Evolutionary conservation across 345 rosid species (phyloP).

Genomic region (Aurinia saxatilis): DNA sequence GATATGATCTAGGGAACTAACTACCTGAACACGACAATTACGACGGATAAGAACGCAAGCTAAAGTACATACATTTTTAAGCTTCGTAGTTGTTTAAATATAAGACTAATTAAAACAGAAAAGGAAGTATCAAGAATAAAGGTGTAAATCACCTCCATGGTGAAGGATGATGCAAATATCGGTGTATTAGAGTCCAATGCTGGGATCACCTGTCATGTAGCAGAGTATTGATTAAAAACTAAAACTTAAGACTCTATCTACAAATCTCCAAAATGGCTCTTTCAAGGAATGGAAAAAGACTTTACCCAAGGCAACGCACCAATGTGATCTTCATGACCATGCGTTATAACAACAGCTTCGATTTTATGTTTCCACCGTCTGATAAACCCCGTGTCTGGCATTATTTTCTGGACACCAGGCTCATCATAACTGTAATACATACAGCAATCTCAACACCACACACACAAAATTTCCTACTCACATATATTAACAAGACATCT

Average conservation of each 20-base stretch:
- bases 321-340: conserved; percentile 99
- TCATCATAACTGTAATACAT: conserved; percentile 68
- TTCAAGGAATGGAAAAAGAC: conserved; percentile 37
- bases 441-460: conserved; percentile 12
- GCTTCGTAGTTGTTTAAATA: background rate
- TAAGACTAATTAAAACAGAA: background rate
- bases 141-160: conserved; percentile 74
- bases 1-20: background rate
- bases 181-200: conserved; percentile 83
- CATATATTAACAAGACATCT: conserved; percentile 2
- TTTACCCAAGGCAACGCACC: conserved; percentile 99
- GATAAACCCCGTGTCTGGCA: conserved; percentile 95
- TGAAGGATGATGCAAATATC: conserved; percentile 89
- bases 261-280: background rate
- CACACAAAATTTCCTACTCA: background rate
- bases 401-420: conserved; percentile 87
- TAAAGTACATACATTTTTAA: background rate
- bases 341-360: conserved; percentile 95
- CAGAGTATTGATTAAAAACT: background rate
- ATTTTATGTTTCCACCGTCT: conserved; percentile 92
- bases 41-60: background rate
- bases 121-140: background rate
- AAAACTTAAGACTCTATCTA: background rate
- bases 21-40: background rate
- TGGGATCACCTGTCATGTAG: conserved; percentile 74